A percentile compares a stretch with the other conserved stretches of the same genome.
Conservation (phyloP, 2,329 filamentous ascomycete species). For the Teratosphaeria gauchensis region DNA sequence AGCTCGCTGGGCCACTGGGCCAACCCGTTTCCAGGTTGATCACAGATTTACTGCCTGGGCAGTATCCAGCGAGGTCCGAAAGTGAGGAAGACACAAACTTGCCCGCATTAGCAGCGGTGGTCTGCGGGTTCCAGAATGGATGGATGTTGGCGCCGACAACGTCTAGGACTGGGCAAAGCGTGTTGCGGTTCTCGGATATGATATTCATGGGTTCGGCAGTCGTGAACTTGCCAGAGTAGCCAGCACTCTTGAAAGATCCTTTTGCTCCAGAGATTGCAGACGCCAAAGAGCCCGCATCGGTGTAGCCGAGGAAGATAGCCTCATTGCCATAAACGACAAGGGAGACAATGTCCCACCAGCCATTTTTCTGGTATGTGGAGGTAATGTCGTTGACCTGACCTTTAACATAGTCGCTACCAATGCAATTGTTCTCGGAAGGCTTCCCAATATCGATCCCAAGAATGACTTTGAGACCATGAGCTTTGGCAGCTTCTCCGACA, state of each 20-base stretch:
- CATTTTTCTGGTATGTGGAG: slow-evolving; percentile 55
- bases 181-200: slow-evolving; percentile 54
- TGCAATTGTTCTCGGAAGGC: slow-evolving; percentile 41
- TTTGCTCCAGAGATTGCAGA: slow-evolving; percentile 61
- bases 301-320: slow-evolving; percentile 67
- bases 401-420: slow-evolving; percentile 45
- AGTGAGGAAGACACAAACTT: slow-evolving; percentile 67
- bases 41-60: slow-evolving; percentile 55
- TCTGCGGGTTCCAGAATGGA: slow-evolving; percentile 78
- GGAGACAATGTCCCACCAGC: slow-evolving; percentile 62
- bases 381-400: slow-evolving; percentile 66
- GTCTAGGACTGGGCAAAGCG: slow-evolving; percentile 66
- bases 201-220: slow-evolving; percentile 78
- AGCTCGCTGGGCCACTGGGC: slow-evolving; percentile 69
- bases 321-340: slow-evolving; percentile 88
- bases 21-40: slow-evolving; percentile 88
- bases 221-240: slow-evolving; percentile 65
- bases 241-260: slow-evolving; percentile 43
- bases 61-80: slow-evolving; percentile 58
- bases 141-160: slow-evolving; percentile 80
- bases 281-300: slow-evolving; percentile 54
- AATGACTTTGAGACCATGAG: slow-evolving; percentile 67
- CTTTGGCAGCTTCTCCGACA: slow-evolving; percentile 59
- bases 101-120: slow-evolving; percentile 57
- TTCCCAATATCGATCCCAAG: slow-evolving; percentile 68